Conservation (phyloP, 805 yeast species). For the Metschnikowia anglica region DNA sequence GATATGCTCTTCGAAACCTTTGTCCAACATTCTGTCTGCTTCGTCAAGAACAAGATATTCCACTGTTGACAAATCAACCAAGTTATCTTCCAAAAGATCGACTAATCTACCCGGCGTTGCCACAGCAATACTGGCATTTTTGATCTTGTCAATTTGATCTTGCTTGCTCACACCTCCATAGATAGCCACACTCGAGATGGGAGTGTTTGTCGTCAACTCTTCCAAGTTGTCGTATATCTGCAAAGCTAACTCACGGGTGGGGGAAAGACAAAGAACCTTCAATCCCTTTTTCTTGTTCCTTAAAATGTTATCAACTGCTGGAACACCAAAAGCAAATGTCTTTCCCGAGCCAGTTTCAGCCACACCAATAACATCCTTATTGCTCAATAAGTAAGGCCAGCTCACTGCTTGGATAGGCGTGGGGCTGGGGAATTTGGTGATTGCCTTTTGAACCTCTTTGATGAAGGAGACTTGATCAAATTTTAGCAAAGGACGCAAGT, state of each 20-base stretch:
- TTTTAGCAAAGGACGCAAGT: slow-evolving; percentile 65
- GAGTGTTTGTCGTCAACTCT: slow-evolving; percentile 58
- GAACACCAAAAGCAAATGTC: slow-evolving; percentile 96
- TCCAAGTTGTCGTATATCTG: slow-evolving; percentile 86
- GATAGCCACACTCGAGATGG: slow-evolving; percentile 73
- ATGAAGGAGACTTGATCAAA: slow-evolving; percentile 60
- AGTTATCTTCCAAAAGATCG: slow-evolving; percentile 87
- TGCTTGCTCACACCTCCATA: slow-evolving; percentile 98
- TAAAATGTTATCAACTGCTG: slow-evolving; percentile 78
- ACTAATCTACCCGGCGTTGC: slow-evolving; percentile 98
- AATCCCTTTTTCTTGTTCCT: slow-evolving; percentile 49
- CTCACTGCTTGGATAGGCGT: slow-evolving; percentile 94
- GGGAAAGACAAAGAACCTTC: slow-evolving; percentile 83
- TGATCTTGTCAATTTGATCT: slow-evolving; percentile 74
- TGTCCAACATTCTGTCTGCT: slow-evolving; percentile 98
- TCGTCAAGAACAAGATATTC: slow-evolving; percentile 89
- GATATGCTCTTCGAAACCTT: slow-evolving; percentile 97
- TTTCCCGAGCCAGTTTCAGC: slow-evolving; percentile 99
- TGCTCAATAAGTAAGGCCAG: slow-evolving; percentile 84
- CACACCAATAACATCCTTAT: slow-evolving; percentile 89
- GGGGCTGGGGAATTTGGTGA: slow-evolving; percentile 79
- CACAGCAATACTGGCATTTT: slow-evolving; percentile 72
- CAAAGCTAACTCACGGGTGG: slow-evolving; percentile 95
- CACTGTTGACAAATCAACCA: slow-evolving; percentile 64
- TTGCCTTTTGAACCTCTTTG: slow-evolving; percentile 53